Evolutionary conservation across 1,139 yeast species (phyloP), one percentile per base, ranked within the genome.

Genomic region (Meyerozyma smithsonii): DNA sequence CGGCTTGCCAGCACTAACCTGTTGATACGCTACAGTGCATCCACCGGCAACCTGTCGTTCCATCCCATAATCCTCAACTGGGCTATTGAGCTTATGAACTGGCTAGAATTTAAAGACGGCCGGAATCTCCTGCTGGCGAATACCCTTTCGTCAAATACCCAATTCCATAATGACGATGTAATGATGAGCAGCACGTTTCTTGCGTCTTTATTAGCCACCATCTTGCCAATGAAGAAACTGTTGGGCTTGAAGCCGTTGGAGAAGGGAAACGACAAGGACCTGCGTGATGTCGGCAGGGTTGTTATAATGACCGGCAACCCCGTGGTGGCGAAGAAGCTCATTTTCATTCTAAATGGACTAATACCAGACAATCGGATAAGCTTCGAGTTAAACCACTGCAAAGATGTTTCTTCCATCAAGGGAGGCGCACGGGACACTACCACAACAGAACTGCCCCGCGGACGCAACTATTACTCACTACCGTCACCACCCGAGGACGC

Each of bases 21-120:
- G 11, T 50, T 71, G 17, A 68, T 47, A 38, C 28, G 32, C 7
- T 36, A 42, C 36, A 35, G 34, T 18, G 21, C 20, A n/a, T 11
- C 12, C 10, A 17, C n/a, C 12, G 34, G 34, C n/a, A 8, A 16
- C 34, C 10, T 8, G n/a, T 17, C 20, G 19, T 17, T 30, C 14
- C 21, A 30, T 12, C 36, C 36, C 11, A 38, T 66, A 42, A 47
- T 72, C 26, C 47, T 71, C n/a, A 69, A 71, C 39, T 79, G 84
- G 84, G 75, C 77, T 10, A 62, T 70, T 40, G 83, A 78, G 47
- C 66, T 77, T 3, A 62, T 76, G 40, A 77, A 76, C 46, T 79
- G 85, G 85, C 56, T 79, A 20, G 83, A 78, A 49, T 72, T 75
- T 42, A 79, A 79, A 50, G 85, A 79, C 50, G 81, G 79, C 2